These are phyloP conservation scores for Yamadazyma philogaea DNA, from an alignment of 805 yeast species.

Conservation along the genomic window DNA sequence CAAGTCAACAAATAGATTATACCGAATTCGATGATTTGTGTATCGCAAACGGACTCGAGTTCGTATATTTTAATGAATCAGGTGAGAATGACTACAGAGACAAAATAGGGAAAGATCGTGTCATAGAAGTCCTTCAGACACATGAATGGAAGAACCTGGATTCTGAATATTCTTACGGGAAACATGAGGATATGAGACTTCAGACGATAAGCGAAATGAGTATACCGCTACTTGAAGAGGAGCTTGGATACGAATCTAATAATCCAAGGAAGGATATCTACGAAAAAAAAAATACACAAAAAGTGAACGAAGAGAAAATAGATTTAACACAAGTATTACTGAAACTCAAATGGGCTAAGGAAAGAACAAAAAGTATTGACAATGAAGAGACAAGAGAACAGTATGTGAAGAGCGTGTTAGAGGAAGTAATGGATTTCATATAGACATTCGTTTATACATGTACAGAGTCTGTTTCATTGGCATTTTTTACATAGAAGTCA, in stretches of 20 bases:
- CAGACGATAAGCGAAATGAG: slow-evolving; percentile 25
- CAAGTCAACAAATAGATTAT: slow-evolving; percentile 7
- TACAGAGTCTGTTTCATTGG: no score
- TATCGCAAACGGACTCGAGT: slow-evolving; percentile 42
- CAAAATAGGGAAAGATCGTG: slow-evolving; percentile 39
- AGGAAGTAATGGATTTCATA: slow-evolving; percentile 38
- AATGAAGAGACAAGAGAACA: slow-evolving; percentile 25
- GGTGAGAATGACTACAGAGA: slow-evolving; percentile 45
- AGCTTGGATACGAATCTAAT: slow-evolving; percentile 1
- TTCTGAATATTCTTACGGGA: slow-evolving; percentile 6
- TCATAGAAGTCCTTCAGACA: slow-evolving; percentile 46
- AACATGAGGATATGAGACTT: slow-evolving; percentile 21
- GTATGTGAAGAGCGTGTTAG: slow-evolving; percentile 34
- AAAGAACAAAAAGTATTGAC: slow-evolving; percentile 13
- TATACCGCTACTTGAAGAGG: slow-evolving; percentile 19
- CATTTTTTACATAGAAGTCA: no score
- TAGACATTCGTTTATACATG: slow-evolving; percentile 16
- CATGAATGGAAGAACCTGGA: slow-evolving; percentile 44
- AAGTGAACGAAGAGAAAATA: slow-evolving; percentile 2
- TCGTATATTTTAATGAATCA: slow-evolving; percentile 27
- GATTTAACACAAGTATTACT: slow-evolving; percentile 31
- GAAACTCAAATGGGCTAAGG: slow-evolving; percentile 36
- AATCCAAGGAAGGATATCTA: not conserved
- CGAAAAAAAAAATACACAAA: not conserved
- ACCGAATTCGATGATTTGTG: slow-evolving; percentile 38